These are phyloP conservation scores for Parastagonospora nodorum DNA, from an alignment of 2,329 filamentous ascomycete genomes.

Conservation along the genomic window DNA sequence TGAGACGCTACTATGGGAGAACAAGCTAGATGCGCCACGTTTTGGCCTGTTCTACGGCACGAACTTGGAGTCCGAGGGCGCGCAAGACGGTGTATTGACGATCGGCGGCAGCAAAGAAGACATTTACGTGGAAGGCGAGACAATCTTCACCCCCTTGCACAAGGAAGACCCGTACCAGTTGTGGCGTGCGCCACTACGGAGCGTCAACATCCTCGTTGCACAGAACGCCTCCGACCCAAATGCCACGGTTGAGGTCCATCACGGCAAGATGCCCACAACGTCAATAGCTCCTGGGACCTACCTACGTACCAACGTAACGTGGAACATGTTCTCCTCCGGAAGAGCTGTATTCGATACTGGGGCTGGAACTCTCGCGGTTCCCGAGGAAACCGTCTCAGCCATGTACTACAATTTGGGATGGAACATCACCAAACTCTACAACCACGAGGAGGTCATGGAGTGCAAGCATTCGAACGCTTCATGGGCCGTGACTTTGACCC, in stretches of 20 bases:
- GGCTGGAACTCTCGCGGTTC: slow-evolving; percentile 18
- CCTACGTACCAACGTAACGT: slow-evolving; percentile 10
- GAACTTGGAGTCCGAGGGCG: slow-evolving; percentile 7
- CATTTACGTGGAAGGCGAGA: slow-evolving; percentile 65
- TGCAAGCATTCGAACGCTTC: slow-evolving; percentile 22
- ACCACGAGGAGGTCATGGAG: slow-evolving; percentile 14
- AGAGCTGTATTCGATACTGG: slow-evolving; percentile 23
- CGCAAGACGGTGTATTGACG: slow-evolving; percentile 20
- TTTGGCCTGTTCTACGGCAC: slow-evolving; percentile 23
- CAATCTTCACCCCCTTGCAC: slow-evolving; percentile 48
- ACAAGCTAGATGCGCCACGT: slow-evolving; percentile 15
- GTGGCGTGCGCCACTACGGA: slow-evolving; percentile 18
- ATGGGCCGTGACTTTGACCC: slow-evolving; percentile 20
- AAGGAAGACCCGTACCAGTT: slow-evolving; percentile 17
- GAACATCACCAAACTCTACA: slow-evolving; percentile 17
- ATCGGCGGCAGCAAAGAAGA: slow-evolving; percentile 52
- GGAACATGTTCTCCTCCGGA: slow-evolving; percentile 1
- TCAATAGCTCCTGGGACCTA: slow-evolving; percentile 3
- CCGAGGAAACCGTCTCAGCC: slow-evolving; percentile 8
- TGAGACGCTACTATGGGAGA: slow-evolving; percentile 21
- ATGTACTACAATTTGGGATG: slow-evolving; percentile 26
- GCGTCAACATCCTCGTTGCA: slow-evolving; percentile 8
- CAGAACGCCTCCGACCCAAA: slow-evolving; percentile 10
- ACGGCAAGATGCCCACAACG: background rate
- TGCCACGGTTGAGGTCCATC: slow-evolving; percentile 1